phyloP scores from a whole-genome alignment of 164 flowering plant genomes.

The Berberis thunbergii region DNA sequence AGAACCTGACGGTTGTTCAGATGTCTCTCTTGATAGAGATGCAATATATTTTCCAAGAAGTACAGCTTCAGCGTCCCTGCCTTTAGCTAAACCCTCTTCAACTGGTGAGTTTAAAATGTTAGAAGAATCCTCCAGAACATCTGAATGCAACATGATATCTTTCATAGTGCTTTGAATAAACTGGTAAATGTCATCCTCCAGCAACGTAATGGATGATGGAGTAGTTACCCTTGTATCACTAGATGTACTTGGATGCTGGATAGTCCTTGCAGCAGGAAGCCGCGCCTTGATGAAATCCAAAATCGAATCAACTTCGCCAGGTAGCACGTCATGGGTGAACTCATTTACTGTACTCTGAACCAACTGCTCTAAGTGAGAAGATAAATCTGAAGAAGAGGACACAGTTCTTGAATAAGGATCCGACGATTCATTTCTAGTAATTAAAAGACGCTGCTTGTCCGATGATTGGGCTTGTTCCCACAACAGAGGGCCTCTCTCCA shows the following conservation, averaged over 20 bases:
- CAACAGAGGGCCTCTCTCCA: constrained; percentile 61
- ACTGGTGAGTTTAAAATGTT: constrained; percentile 8
- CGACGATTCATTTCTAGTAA: constrained; percentile 7
- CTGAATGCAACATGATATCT: constrained; percentile 8
- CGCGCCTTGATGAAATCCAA: constrained; percentile 37
- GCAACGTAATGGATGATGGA: constrained; percentile 25
- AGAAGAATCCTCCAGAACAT: constrained; percentile 11
- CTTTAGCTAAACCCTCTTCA: constrained; percentile 14
- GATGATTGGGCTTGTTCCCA: constrained; percentile 44
- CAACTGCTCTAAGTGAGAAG: constrained; percentile 29
- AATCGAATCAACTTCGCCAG: constrained; percentile 41
- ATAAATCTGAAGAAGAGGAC: constrained; percentile 24
- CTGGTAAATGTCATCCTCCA: constrained; percentile 52
- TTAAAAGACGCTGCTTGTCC: constrained; percentile 22
- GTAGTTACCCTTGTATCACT: constrained; percentile 16
- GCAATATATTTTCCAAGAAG: constrained; percentile 52
- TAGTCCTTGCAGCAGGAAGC: constrained; percentile 30
- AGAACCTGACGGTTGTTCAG: constrained; percentile 32
- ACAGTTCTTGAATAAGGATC: constrained; percentile 19
- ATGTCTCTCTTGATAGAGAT: constrained; percentile 31
- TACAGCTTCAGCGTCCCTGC: constrained; percentile 22
- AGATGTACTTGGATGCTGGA: constrained; percentile 27
- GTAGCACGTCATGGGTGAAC: constrained; percentile 27
- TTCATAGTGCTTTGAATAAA: constrained; percentile 31
- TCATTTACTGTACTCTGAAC: constrained; percentile 38